Base-by-base conservation (phyloP, 164 flowering plant genomes). In the Protea cynaroides region DNA sequence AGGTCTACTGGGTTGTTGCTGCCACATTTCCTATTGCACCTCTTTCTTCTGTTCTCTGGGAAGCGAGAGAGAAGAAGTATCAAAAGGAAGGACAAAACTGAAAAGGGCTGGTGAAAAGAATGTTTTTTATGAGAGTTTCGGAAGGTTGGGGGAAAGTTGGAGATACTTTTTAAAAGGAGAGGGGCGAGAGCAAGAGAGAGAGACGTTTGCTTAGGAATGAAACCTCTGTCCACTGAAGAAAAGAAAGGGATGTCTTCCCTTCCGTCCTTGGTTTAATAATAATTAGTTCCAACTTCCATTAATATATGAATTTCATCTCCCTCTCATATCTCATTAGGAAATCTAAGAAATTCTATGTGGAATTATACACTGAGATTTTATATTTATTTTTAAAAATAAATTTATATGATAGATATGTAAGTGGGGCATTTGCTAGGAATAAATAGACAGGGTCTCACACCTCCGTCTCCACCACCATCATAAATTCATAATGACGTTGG, bases 171-270 rank as follows among this genome's bases (percentile, higher is more conserved):
- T 43, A 18, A 34, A 12, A 54, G 24, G 23, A 51, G 4, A 9
- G 66, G 56, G 14, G 61, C n/a, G n/a, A n/a, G n/a, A n/a, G n/a
- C n/a, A n/a, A 21, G 29, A 67, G 71, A 65, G 64, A 69, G 62
- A 59, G 59, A 51, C 61, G 55, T 53, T 81, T 80, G 81, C 84
- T 81, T 79, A 56, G 71, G 67, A 71, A 44, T 69, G 58, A 77
- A 79, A 75, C 69, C 74, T 69, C 62, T 63, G 61, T 66, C 72
- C 40, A 63, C 65, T 70, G 46, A 80, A 80, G 79, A 65, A 74
- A 79, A 77, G 81, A 65, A 80, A 81, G 63, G 82, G 79, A 76
- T 77, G 29, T 63, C 81, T 75, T 78, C 9, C 46, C 46, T 40
- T 40, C 46, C 70, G 56, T 34, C 68, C 13, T 25, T 37, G 52